Percentiles rank a stretch among this genome's conserved stretches.
Evolutionary conservation across 2,329 filamentous ascomycete species (phyloP).

Genomic region (Ascochyta viciae-villosae): DNA sequence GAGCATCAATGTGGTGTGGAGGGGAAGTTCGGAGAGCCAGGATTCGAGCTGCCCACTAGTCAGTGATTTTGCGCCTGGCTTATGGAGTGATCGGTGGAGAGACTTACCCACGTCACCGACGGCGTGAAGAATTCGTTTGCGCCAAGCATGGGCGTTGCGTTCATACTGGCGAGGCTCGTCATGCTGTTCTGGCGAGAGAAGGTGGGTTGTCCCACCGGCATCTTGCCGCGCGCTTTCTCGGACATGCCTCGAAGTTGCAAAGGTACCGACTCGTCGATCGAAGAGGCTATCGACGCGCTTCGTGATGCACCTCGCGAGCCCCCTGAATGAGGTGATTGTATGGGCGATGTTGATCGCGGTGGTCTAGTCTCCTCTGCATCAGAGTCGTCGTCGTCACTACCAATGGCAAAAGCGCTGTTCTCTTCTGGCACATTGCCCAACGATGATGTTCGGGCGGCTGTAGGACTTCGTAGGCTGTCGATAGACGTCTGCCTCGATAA

Average conservation of each 20-base stretch:
- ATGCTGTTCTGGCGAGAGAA: conserved; percentile 93
- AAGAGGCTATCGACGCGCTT: conserved; percentile 72
- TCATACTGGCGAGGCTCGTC: conserved; percentile 74
- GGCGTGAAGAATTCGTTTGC: conserved; percentile 74
- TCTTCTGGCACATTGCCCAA: conserved; percentile 78
- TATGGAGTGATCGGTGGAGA: not conserved
- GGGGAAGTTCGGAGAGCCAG: conserved; percentile 89
- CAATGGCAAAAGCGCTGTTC: conserved; percentile 84
- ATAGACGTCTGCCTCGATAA: conserved; percentile 64
- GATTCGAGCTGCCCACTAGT: conserved; percentile 71
- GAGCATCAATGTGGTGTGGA: conserved; percentile 83
- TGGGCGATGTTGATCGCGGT: conserved; percentile 40
- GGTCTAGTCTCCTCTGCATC: conserved; percentile 63
- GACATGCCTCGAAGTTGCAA: conserved; percentile 90
- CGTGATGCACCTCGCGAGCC: conserved; percentile 54
- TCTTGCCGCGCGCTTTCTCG: conserved; percentile 94
- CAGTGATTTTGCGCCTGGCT: not conserved
- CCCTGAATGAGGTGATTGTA: conserved; percentile 33
- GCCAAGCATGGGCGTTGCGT: conserved; percentile 63
- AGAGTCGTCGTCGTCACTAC: conserved; percentile 75
- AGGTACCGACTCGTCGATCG: conserved; percentile 79
- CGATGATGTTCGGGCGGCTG: conserved; percentile 61
- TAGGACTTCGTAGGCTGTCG: conserved; percentile 72
- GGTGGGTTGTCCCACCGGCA: conserved; percentile 80
- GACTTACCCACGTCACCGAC: conserved; percentile 73